These are phyloP conservation scores for Gloeophyllum trabeum DNA, from an alignment of 768 basidiomycete species.

Conservation along the genomic window DNA sequence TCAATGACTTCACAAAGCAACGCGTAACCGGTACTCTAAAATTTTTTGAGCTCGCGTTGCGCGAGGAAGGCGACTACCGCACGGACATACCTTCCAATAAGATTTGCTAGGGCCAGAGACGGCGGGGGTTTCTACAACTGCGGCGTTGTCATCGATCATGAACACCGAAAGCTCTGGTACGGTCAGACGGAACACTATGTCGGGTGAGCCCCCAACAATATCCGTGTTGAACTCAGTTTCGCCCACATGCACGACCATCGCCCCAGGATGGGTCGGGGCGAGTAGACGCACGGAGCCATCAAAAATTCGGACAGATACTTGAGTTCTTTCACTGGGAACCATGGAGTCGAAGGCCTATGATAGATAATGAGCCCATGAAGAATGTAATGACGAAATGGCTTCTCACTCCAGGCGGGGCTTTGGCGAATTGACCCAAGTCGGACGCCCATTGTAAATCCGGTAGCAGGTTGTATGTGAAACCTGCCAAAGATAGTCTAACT, in stretches of 20 bases:
- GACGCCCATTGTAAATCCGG: conserved; percentile 52
- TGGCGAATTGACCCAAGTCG: conserved; percentile 54
- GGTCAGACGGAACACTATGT: conserved; percentile 37
- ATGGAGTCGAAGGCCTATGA: conserved; percentile 80
- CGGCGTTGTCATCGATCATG: conserved; percentile 35
- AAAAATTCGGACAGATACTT: conserved; percentile 46
- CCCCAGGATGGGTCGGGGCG: conserved; percentile 49
- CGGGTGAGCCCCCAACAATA: conserved; percentile 53
- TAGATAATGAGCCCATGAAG: background rate
- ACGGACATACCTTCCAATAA: conserved; percentile 66
- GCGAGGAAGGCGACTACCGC: too few relatives aligned
- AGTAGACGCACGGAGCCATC: conserved; percentile 59
- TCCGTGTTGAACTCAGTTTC: conserved; percentile 63
- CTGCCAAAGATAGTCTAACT: conserved; percentile 50
- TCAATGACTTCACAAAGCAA: conserved; percentile 48
- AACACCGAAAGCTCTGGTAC: conserved; percentile 40
- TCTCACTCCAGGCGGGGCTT: conserved; percentile 82
- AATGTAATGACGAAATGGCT: background rate
- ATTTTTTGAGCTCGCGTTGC: too few relatives aligned
- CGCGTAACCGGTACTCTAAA: conserved; percentile 57
- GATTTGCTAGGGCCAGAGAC: too few relatives aligned
- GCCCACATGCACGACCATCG: conserved; percentile 54
- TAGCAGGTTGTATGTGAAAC: conserved; percentile 49
- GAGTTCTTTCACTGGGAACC: conserved; percentile 80
- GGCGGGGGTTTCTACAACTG: conserved; percentile 15